Percentiles rank a stretch among this genome's conserved stretches.
Evolutionary conservation across 1,284 basidiomycete species (phyloP).

Genomic region (Ganoderma meredithae): DNA sequence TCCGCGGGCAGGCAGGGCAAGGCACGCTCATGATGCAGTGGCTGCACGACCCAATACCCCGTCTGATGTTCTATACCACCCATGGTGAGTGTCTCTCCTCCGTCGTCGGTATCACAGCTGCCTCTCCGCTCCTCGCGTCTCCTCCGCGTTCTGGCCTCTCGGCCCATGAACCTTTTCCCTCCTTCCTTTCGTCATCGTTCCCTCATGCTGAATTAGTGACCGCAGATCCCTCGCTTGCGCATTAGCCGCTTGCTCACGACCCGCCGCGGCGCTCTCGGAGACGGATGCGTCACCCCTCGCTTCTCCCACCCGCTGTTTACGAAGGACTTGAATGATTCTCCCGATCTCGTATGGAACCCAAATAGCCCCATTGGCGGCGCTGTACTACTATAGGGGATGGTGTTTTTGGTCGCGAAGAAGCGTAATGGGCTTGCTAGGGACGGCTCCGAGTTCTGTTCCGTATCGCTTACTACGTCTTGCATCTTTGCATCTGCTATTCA

Average conservation of each 20-base stretch:
- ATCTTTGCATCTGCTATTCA: constrained; percentile 22
- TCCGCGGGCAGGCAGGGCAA: constrained; percentile 31
- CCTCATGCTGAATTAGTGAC: constrained; percentile 19
- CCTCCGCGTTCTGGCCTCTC: constrained; percentile 6
- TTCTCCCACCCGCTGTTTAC: neutral
- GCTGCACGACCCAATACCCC: constrained; percentile 32
- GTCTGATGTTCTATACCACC: constrained; percentile 35
- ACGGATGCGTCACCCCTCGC: neutral
- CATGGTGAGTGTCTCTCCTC: constrained; percentile 30
- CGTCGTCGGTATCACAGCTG: neutral
- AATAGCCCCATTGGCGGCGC: constrained; percentile 27
- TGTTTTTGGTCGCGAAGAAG: constrained; percentile 31
- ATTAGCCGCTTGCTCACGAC: constrained; percentile 18
- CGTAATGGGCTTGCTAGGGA: constrained; percentile 30
- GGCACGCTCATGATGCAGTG: constrained; percentile 32
- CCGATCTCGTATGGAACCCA: constrained; percentile 27
- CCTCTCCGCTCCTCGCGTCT: constrained; percentile 4
- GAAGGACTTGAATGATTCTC: neutral
- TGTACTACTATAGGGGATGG: constrained; percentile 32
- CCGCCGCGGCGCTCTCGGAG: constrained; percentile 1
- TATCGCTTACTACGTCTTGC: constrained; percentile 23
- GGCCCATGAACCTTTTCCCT: constrained; percentile 20
- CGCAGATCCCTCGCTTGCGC: constrained; percentile 29
- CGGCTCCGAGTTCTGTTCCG: constrained; percentile 18
- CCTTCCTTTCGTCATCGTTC: constrained; percentile 17